Base-by-base conservation (phyloP, 257 asterid species). In the Linderniella brevidens region DNA sequence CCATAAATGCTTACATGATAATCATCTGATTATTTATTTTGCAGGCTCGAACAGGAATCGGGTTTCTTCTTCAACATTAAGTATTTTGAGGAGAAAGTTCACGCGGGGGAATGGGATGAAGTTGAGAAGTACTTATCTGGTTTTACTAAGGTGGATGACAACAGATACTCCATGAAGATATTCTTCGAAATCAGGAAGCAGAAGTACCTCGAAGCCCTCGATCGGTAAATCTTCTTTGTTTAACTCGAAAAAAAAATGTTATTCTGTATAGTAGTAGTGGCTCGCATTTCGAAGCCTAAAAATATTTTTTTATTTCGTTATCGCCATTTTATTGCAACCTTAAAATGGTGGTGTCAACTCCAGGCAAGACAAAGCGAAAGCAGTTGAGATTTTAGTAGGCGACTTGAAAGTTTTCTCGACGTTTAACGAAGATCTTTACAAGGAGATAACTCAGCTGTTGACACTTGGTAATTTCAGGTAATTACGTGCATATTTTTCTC, bases 81-180 rank as follows among this genome's bases (percentile, higher is more conserved):
- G 67, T 79, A 79, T 71, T 86, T 86, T 19, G 96, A 86, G 68
- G 96, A 86, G 56, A 86, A 79, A 72, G 90, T 86, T 61, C 96
- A 86, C 67, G 94, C 94, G 13, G 94, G 96, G 53, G 96, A 86
- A 68, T 86, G 96, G 96, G 94, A 86, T 38, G 96, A 86, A 73
- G 93, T 86, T 42, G 96, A 86, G 59, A 72, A 76, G 39, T 86
- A 86, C 61, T 69, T 86, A 45, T 68, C 86, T 55, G 94, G 96
- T 58, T 82, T 86, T 63, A 86, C 96, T 5, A 86, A 86, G 70
- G 96, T 86, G 56, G 96, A 86, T 70, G 96, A 86, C 62, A 86
- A 86, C 67, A 85, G 90, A 19, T 86, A 86, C 60, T 86, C 96
- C 32, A 86, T 82, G 96, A 86, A 86, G 62, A 82, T 86, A 42